Conservation (phyloP, 441 rosid species). For the Gossypium trilobum region DNA sequence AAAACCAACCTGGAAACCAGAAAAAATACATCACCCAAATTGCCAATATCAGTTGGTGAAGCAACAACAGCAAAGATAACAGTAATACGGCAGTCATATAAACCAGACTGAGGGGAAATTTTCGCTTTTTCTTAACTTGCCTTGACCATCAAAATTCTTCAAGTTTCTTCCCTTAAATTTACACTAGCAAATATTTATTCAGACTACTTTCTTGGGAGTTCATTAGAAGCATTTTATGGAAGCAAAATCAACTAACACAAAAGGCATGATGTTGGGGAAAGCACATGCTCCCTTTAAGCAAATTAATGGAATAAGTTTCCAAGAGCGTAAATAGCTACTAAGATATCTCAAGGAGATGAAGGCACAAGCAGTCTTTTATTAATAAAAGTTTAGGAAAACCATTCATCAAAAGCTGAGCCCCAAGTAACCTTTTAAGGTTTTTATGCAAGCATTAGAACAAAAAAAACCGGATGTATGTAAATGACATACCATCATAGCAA, state of each 20-base stretch:
- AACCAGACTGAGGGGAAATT: conserved; percentile 8
- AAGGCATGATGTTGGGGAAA: background rate
- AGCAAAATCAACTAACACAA: conserved; percentile 4
- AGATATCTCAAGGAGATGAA: background rate
- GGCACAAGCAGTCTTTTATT: background rate
- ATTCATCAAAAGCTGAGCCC: conserved; percentile 9
- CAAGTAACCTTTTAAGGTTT: conserved; percentile 5
- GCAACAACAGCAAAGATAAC: background rate
- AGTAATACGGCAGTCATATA: background rate
- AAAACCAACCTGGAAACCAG: conserved; percentile 70
- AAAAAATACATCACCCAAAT: conserved; percentile 15
- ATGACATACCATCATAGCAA: conserved; percentile 10
- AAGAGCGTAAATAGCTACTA: background rate
- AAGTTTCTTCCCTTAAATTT: conserved; percentile 1
- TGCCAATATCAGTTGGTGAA: conserved; percentile 12
- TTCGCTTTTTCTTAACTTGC: background rate
- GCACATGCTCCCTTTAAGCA: background rate
- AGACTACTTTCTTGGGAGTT: background rate
- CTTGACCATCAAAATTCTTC: conserved; percentile 1
- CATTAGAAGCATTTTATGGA: background rate
- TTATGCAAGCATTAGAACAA: background rate
- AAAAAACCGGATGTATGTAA: background rate
- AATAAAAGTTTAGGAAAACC: conserved; percentile 5
- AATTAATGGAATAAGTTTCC: background rate
- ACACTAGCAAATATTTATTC: background rate